Percentiles rank a stretch among this genome's conserved stretches.
phyloP scores from a whole-genome alignment of 2,329 filamentous ascomycete species.

The Ophiocordyceps sinensis region DNA sequence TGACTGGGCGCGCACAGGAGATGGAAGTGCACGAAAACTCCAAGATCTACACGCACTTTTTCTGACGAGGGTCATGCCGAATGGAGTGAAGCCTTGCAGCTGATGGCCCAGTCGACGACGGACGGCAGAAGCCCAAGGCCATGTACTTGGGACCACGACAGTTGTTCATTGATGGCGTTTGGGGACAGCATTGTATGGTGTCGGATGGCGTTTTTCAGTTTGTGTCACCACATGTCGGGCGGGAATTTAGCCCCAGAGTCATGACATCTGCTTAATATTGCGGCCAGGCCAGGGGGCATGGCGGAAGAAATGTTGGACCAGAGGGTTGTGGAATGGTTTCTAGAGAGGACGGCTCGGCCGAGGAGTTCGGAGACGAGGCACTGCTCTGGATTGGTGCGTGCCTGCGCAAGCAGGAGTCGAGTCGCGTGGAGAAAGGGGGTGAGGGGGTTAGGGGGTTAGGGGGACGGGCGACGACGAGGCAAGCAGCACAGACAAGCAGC shows the following conservation, averaged over 20 bases:
- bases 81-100: slow-evolving; percentile 8
- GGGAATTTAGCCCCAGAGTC: slow-evolving; percentile 20
- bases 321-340: not conserved
- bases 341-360: not conserved
- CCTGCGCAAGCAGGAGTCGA: not conserved
- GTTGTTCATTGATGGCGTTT: slow-evolving; percentile 35
- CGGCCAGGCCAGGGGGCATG: slow-evolving; percentile 1
- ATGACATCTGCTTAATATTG: slow-evolving; percentile 22
- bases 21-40: slow-evolving; percentile 99
- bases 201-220: slow-evolving; percentile 34
- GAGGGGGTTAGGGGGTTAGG: too few species aligned
- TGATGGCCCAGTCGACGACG: slow-evolving; percentile 13
- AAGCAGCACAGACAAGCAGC: too few species aligned
- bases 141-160: slow-evolving; percentile 28
- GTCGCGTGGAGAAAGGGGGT: not conserved
- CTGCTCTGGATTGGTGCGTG: not conserved
- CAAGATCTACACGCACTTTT: slow-evolving; percentile 99
- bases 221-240: slow-evolving; percentile 20
- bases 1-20: slow-evolving; percentile 48
- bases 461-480: too few species aligned
- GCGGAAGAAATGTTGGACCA: not conserved
- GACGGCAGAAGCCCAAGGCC: slow-evolving; percentile 11
- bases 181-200: slow-evolving; percentile 44
- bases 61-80: slow-evolving; percentile 46
- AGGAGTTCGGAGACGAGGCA: not conserved